Evolutionary conservation across 2,329 filamentous ascomycete species (phyloP), one percentile per base, ranked within the genome.

Genomic region (Pseudogymnoascus sp.): DNA sequence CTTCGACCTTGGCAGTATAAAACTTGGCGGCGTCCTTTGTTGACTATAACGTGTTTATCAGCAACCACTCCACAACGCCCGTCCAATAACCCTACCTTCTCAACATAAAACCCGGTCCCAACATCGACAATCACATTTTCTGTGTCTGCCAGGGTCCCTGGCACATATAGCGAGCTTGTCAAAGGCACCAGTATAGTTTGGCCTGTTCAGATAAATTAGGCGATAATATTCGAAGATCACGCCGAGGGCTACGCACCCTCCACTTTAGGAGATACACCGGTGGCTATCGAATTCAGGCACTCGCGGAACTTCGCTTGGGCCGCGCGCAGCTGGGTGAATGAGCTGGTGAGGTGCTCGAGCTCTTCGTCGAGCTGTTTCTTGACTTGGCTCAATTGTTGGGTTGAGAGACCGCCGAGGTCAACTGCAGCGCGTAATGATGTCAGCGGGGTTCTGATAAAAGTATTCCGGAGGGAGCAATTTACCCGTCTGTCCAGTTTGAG

Each of bases 321-420:
- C 61, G 88, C 88, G 67, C 93, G 90, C 1, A 99, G 86, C 75
- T 96, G 95, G 60, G 89, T 83, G 79, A 96, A 96, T 8, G 95
- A 98, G 63, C 81, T 84, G 2, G 91, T 96, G 68, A 99, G 85
- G 79, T 98, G 93, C 75, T 96, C 91, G 68, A 99, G 88, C 78
- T 99, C 95, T 72, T 95, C 89, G 75, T 96, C 93, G 68, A 99
- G 88, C 76, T 97, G 93, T 76, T 95, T 92, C 82, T 99, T 97
- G 69, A 99, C 88, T 70, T 91, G 87, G 69, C 86, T 88, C 69
- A 99, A 89, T 78, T 97, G 93, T 68, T 91, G 90, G 26, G 88
- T 82, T 70, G 89, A 89, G 71, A 99, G 88, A 65, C 84, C 86
- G 70, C 88, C 86, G 71, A 99, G 81, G 73, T 90, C 86, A 69